phyloP scores from a whole-genome alignment of 768 basidiomycete genomes.

The Gloeostereum incarnatum region DNA sequence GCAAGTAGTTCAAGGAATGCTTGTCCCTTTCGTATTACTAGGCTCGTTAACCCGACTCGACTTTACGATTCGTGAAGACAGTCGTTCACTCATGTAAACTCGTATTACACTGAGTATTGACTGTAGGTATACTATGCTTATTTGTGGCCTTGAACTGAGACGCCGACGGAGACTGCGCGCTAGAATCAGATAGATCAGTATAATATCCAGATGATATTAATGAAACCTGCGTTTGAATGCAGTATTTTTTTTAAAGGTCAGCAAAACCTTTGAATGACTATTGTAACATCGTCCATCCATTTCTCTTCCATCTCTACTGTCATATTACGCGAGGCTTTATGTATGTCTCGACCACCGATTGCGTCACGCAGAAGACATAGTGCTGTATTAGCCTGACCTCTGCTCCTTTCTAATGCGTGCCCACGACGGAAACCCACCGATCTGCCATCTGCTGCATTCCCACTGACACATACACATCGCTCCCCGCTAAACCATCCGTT shows the following conservation, averaged over 20 bases:
- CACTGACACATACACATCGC: constrained; percentile 22
- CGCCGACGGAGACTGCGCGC: too few relatives aligned
- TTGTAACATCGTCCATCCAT: constrained; percentile 38
- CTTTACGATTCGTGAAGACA: too few relatives aligned
- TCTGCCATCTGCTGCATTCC: constrained; percentile 16
- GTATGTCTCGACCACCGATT: constrained; percentile 26
- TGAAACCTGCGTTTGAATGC: too few relatives aligned
- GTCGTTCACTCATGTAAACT: too few relatives aligned
- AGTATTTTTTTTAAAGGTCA: constrained; percentile 52
- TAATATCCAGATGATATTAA: too few relatives aligned
- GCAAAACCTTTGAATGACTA: constrained; percentile 40
- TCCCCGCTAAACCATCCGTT: constrained; percentile 35
- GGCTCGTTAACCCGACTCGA: too few relatives aligned
- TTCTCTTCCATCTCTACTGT: constrained; percentile 34
- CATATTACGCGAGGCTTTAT: constrained; percentile 26
- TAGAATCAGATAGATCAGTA: too few relatives aligned
- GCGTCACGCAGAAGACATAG: constrained; percentile 29
- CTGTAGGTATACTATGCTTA: too few relatives aligned
- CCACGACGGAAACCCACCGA: constrained; percentile 22
- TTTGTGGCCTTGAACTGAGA: too few relatives aligned
- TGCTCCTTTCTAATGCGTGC: constrained; percentile 8
- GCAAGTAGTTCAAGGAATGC: too few relatives aligned
- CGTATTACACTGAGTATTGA: too few relatives aligned
- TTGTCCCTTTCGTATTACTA: too few relatives aligned
- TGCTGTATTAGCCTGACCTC: constrained; percentile 19